Base-by-base conservation (phyloP, 306 rosid genomes). In the Cucurbita moschata region DNA sequence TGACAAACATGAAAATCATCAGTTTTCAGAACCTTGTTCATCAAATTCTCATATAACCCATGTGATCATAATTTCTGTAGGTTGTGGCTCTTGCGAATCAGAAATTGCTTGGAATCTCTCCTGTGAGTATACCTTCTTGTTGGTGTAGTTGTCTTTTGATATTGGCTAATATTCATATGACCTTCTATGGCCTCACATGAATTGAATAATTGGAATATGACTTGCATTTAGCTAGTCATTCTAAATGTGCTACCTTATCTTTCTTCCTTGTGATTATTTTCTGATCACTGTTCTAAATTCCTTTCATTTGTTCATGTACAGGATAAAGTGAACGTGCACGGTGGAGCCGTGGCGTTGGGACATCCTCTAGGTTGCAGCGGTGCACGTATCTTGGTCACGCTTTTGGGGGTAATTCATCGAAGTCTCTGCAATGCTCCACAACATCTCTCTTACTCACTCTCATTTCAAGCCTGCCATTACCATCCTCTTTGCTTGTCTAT, bases 281-380 rank as follows among this genome's bases (percentile, higher is more conserved):
- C 6, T 19, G 3, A 19, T 11, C 21, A 10, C 8, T 5, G 14
- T 68, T 59, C 42, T 3, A 61, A 61, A 14, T 44, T 23, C 58
- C 15, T 55, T 57, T n/a, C 18, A 40, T 39, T 40, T n/a, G n/a
- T 54, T 52, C 19, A 42, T 56, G 23, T 23, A 21, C 80, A 92
- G 98, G 92, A 83, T 56, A 95, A 85, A 67, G 96, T 91, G 35
- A 95, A 95, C 35, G 90, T 91, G 59, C 94, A 91, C 57, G 99
- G 99, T 79, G 99, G 99, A 79, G 96, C 96, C 15, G 99, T 95
- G 66, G 79, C 96, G 2, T 81, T 95, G 88, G 99, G 99, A 70
- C 99, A 95, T 77, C 99, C 99, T 81, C 91, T 95, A n/a, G 99
- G 99, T 62, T 95, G 99, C 82, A 95, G 99, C 40, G 99, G 99